Evolutionary conservation across 2,329 filamentous ascomycete genomes (phyloP).

Genomic region (Ambrosiella xylebori): DNA sequence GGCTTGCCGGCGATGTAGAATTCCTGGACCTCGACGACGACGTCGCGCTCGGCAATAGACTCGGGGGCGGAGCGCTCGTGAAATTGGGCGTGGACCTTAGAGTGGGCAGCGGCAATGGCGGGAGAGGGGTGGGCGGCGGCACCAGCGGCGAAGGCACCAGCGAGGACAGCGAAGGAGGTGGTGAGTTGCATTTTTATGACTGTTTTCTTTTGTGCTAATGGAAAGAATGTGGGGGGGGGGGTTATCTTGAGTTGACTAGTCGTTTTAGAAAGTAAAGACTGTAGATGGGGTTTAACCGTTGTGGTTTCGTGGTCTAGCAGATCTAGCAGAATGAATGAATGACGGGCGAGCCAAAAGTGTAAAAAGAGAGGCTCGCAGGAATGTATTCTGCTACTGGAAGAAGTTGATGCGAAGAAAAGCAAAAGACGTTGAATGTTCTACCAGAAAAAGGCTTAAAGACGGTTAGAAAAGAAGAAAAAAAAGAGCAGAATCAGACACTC

Average conservation of each 20-base stretch:
- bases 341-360: not conserved
- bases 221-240: conserved; percentile 1
- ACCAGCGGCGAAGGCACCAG: conserved; percentile 23
- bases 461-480: conserved; percentile 1
- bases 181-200: conserved; percentile 26
- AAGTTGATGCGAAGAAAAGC: conserved; percentile 3
- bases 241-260: no score
- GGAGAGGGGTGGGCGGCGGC: conserved; percentile 26
- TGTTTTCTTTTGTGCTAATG: not conserved
- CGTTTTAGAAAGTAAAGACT: not conserved
- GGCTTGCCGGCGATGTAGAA: conserved; percentile 23
- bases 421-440: conserved; percentile 7
- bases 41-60: conserved; percentile 5
- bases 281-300: not conserved
- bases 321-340: conserved; percentile 4
- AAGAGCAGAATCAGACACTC: not conserved
- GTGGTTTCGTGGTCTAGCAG: not conserved
- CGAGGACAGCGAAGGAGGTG: conserved; percentile 21
- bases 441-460: conserved; percentile 1
- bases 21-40: conserved; percentile 13
- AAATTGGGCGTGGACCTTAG: conserved; percentile 21
- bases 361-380: not conserved
- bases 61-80: conserved; percentile 18
- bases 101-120: conserved; percentile 19
- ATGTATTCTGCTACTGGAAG: not conserved